Evolutionary conservation across 2,329 filamentous ascomycete genomes (phyloP).

Genomic region (Nemania sp.): DNA sequence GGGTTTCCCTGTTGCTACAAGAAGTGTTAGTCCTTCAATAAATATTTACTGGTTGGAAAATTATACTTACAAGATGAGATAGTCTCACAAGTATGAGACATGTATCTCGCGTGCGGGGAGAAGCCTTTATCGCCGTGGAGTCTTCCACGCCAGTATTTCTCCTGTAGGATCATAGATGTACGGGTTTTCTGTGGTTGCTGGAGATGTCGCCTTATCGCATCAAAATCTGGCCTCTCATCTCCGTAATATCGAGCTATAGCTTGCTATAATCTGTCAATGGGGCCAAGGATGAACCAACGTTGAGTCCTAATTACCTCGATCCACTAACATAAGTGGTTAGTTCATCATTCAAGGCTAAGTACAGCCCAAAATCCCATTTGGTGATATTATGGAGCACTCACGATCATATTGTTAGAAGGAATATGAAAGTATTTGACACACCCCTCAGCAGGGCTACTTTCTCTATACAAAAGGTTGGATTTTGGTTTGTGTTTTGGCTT

Average conservation of each 20-base stretch:
- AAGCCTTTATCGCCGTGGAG: slow-evolving; percentile 32
- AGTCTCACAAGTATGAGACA: slow-evolving; percentile 41
- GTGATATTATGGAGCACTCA: slow-evolving; percentile 19
- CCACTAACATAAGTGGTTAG: slow-evolving; percentile 27
- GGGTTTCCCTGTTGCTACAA: slow-evolving; percentile 6
- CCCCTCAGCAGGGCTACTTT: neutral
- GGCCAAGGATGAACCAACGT: neutral
- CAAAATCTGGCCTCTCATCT: slow-evolving; percentile 24
- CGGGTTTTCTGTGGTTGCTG: slow-evolving; percentile 13
- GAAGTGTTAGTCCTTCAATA: neutral
- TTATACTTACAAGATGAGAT: slow-evolving; percentile 32
- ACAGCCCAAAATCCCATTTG: no score
- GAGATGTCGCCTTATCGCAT: slow-evolving; percentile 9
- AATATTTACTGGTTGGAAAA: neutral
- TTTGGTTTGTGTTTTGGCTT: no score
- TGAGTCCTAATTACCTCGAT: slow-evolving; percentile 29
- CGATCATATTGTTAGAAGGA: slow-evolving; percentile 41
- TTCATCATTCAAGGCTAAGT: neutral
- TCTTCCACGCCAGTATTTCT: slow-evolving; percentile 43
- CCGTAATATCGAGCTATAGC: slow-evolving; percentile 39
- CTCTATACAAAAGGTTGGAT: slow-evolving; percentile 8
- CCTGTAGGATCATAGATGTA: slow-evolving; percentile 36
- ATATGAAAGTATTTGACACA: slow-evolving; percentile 37
- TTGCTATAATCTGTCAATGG: slow-evolving; percentile 22
- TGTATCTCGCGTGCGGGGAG: slow-evolving; percentile 42